These are phyloP conservation scores for Capsella bursapastoris DNA, from an alignment of 345 rosid genomes.

Conservation along the genomic window DNA sequence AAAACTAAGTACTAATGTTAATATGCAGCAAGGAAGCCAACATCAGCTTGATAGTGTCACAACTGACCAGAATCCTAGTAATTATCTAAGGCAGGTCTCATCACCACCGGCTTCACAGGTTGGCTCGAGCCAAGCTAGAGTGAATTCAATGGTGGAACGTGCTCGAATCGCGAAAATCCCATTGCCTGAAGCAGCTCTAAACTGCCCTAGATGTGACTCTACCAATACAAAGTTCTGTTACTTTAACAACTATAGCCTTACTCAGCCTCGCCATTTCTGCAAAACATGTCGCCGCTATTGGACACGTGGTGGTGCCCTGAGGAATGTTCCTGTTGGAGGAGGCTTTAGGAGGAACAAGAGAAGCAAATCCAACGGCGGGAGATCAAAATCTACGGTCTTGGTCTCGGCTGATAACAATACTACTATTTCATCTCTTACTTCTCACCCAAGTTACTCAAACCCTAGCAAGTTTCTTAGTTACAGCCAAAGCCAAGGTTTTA, in stretches of 20 bases:
- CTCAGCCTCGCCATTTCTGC: constrained; percentile 90
- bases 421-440: constrained; percentile 34
- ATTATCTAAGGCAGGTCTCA: constrained; percentile 23
- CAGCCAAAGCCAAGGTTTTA: constrained; percentile 30
- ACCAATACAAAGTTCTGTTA: constrained; percentile 86
- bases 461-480: constrained; percentile 42
- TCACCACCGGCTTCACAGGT: constrained; percentile 40
- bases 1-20: not conserved
- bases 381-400: constrained; percentile 39
- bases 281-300: constrained; percentile 87
- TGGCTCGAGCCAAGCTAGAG: constrained; percentile 49
- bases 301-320: constrained; percentile 83
- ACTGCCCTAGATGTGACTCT: constrained; percentile 87
- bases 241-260: constrained; percentile 79
- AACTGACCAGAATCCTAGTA: constrained; percentile 41
- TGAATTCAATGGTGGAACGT: constrained; percentile 79
- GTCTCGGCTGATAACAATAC: constrained; percentile 34
- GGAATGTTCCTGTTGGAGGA: constrained; percentile 88
- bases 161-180: constrained; percentile 67
- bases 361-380: constrained; percentile 48
- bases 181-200: constrained; percentile 65
- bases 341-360: constrained; percentile 84
- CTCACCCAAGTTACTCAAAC: constrained; percentile 45
- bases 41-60: constrained; percentile 35
- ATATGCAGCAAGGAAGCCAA: constrained; percentile 44